Percentiles rank a stretch among this genome's conserved stretches.
Conservation (phyloP, 768 basidiomycete genomes). For the Pholiota molesta region DNA sequence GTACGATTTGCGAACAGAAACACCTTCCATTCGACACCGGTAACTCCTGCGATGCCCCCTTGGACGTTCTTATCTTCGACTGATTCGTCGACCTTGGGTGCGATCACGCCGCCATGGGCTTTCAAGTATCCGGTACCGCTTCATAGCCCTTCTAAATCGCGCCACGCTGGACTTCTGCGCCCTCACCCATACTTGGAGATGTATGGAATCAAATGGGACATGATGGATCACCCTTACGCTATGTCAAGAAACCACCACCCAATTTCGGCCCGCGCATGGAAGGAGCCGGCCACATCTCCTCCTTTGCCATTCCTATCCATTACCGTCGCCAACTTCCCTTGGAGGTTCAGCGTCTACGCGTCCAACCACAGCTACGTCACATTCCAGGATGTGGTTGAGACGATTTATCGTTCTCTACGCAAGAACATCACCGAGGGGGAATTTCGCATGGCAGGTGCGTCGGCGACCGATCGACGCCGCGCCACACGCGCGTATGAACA, state of each 20-base stretch:
- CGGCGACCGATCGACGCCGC: slow-evolving; percentile 34
- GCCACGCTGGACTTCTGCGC: neutral
- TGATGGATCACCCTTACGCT: neutral
- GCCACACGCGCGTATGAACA: slow-evolving; percentile 50
- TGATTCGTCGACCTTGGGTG: neutral
- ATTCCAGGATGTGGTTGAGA: slow-evolving; percentile 46
- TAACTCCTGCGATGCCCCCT: neutral
- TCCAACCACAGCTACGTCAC: slow-evolving; percentile 31
- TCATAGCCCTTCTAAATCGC: neutral
- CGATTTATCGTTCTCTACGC: slow-evolving; percentile 47
- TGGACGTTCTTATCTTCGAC: neutral
- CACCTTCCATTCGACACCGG: neutral
- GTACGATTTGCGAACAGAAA: neutral
- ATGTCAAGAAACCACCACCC: neutral
- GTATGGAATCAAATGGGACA: neutral
- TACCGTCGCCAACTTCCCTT: slow-evolving; percentile 28
- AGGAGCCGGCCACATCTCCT: slow-evolving; percentile 36
- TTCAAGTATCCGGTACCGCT: neutral
- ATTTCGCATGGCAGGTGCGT: slow-evolving; percentile 37
- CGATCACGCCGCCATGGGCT: neutral
- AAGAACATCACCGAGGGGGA: slow-evolving; percentile 43
- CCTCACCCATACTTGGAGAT: neutral
- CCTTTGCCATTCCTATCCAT: slow-evolving; percentile 31
- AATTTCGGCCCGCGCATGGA: slow-evolving; percentile 26
- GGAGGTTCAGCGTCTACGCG: slow-evolving; percentile 34